Base-by-base conservation (phyloP, 1,284 basidiomycete species). In the Ganoderma meredithae region DNA sequence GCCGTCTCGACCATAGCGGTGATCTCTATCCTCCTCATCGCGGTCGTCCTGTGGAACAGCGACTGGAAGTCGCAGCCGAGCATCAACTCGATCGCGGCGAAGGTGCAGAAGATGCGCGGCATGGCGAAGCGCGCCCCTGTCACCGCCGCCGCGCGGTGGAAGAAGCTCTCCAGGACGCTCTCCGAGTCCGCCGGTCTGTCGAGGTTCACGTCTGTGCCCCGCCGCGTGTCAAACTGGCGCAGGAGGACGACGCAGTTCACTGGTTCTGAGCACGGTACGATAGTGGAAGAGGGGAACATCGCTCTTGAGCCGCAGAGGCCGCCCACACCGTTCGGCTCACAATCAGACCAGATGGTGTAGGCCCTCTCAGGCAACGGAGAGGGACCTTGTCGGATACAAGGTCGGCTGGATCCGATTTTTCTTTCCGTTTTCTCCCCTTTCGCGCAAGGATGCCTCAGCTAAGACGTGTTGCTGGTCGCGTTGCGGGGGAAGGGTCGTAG, bases 51-150 rank as follows among this genome's bases (percentile, higher is more conserved):
- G 36, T n/a, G n/a, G 40, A 44, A 60, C 40, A 27, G 40, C 59
- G 33, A 60, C 55, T 36, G 33, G 55, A 39, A 58, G 31, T 58
- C 33, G 33, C 55, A 55, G 52, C 52, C 52, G 52, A 17, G 52
- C 27, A 55, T 58, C 55, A 22, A 36, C 55, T 22, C 55, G 33
- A 33, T 58, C 55, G 31, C 55, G 33, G 13, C 5, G 8, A 58
- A 58, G 55, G 22, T 58, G 55, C 19, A 39, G 55, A 19, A 9
- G 33, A 58, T 58, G 55, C 55, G n/a, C 7, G 33, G 31, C 15
- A 27, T 55, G 13, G 52, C 33, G 52, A 27, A 33, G 52, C 52
- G 52, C 27, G 52, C 52, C 10, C 52, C 52, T 1, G 52, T 2
- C 52, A 25, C 13, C 22, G 52, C 31, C 13, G 27, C 6, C 52